Evolutionary conservation across 2,329 filamentous ascomycete genomes (phyloP), one percentile per base, ranked within the genome.

Genomic region (Clonostachys byssicola): DNA sequence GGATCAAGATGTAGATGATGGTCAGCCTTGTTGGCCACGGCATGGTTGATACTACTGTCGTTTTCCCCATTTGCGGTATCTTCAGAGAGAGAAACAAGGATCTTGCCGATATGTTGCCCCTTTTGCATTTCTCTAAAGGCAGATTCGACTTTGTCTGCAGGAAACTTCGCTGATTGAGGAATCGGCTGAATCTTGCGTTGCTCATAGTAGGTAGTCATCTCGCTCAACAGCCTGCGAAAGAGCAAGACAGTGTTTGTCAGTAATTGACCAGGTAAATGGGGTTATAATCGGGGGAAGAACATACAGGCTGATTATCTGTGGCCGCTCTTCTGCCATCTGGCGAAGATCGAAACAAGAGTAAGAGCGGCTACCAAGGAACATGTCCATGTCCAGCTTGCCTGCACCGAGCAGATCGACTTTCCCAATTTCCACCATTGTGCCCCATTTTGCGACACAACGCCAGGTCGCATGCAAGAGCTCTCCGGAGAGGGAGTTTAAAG

Each of bases 341-440:
- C 18, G 38, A 8, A 71, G 42, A 17, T 72, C 66, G 2, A 73
- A 49, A 40, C 61, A 60, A 12, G 53, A 51, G 30, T 65, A 71
- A 2, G 59, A 60, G 1, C 65, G 59, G 5, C 64, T 67, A 1
- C 50, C 52, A 5, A 64, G 56, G 39, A 81, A 80, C 0, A 63
- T 45, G 7, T 16, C 41, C 33, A 44, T 57, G 47, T 4, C 39
- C 18, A 47, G 45, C 7, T 16, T 16, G 10, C 20, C 45, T 9
- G 16, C 18, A 12, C 40, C 45, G 34, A 42, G 6, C 10, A 47
- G 10, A 20, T 47, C 45, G 20, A 7, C 36, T 7, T 23, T 61
- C 8, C 62, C 62, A 17, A 68, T 60, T 47, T 70, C 66, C 1
- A 69, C 45, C 34, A 69, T 64, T 3, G 56, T 51, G 0, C 66